Evolutionary conservation across 2,329 filamentous ascomycete genomes (phyloP), one percentile per base, ranked within the genome.

Genomic region (Mycocentrospora acerina): DNA sequence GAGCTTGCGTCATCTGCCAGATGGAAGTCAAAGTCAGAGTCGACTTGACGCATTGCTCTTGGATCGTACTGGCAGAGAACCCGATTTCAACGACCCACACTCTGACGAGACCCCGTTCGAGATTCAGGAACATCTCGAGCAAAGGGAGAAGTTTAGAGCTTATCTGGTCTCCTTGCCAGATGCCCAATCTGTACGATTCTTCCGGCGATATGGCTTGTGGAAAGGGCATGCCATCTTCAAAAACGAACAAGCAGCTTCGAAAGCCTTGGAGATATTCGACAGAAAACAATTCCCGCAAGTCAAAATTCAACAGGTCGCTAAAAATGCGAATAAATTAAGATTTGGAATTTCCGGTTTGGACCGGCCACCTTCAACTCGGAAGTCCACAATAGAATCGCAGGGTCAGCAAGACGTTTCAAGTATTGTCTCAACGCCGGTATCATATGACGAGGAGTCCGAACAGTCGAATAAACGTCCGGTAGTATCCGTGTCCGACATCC

Each of bases 1-100:
- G 30, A 48, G 45, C 8, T 37, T 66, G n/a, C 48, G 47, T 12
- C 42, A 46, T 26, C 14, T 63, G n/a, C 57, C 60, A 5, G 57
- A 64, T 34, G 38, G 46, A 3, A 59, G 44, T 16, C 32, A 48
- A 6, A 47, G 44, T 16, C 32, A 48, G 5, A 47, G 47, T n/a
- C 41, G 56, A 36, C 14, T 64, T 4, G 44, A 58, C 1, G 29
- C 48, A 4, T 28, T 59, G 2, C 35, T 59, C 2, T 27, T 42
- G 12, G 25, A 40, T 6, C 42, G 42, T 4, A 9, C 28, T 2
- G 19, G 28, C 4, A 14, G 40, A 18, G 9, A 29, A 6, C 32
- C 44, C 7, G 35, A 40, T 10, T 26, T 28, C 9, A 38, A 44
- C 10, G 44, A 49, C 2, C 32, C 28, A n/a, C 35, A 46, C 7